These are phyloP conservation scores for Cladosporium sp. DNA, from an alignment of 2,329 filamentous ascomycete genomes.

Conservation along the genomic window DNA sequence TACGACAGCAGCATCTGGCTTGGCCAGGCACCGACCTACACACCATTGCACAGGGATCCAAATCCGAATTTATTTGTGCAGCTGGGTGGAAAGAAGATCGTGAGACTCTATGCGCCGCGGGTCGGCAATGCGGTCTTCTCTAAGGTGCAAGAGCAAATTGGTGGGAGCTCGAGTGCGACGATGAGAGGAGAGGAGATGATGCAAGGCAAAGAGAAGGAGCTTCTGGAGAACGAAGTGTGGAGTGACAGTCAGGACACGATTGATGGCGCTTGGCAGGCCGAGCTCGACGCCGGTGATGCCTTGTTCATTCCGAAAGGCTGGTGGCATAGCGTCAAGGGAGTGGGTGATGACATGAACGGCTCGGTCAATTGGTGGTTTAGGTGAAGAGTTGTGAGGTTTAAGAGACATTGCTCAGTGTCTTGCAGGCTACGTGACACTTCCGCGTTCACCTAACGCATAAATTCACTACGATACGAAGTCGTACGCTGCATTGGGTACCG, in stretches of 20 bases:
- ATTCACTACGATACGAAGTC: too few species aligned
- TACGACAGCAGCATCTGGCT: constrained; percentile 87
- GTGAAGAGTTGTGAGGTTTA: constrained; percentile 34
- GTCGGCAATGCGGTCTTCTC: constrained; percentile 63
- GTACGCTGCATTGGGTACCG: too few species aligned
- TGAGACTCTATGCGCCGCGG: constrained; percentile 66
- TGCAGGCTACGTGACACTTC: too few species aligned
- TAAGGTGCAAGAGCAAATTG: constrained; percentile 39
- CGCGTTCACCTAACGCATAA: too few species aligned
- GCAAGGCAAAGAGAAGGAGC: constrained; percentile 66
- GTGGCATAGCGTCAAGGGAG: constrained; percentile 79
- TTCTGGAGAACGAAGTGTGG: constrained; percentile 71
- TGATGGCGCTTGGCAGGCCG: constrained; percentile 23
- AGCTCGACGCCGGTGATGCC: constrained; percentile 62
- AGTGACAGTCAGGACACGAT: constrained; percentile 24
- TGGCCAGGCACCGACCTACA: constrained; percentile 79
- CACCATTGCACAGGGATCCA: constrained; percentile 85
- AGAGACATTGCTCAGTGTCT: neutral
- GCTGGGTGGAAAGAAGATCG: constrained; percentile 65
- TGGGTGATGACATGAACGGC: constrained; percentile 54
- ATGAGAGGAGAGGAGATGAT: constrained; percentile 88
- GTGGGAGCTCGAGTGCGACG: constrained; percentile 38
- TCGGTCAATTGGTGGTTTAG: constrained; percentile 80
- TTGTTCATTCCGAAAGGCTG: constrained; percentile 78
- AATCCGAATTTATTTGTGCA: constrained; percentile 93